Percentiles rank a stretch among this genome's conserved stretches.
Conservation (phyloP, 2,329 filamentous ascomycete species). For the Cladosporium sp. region DNA sequence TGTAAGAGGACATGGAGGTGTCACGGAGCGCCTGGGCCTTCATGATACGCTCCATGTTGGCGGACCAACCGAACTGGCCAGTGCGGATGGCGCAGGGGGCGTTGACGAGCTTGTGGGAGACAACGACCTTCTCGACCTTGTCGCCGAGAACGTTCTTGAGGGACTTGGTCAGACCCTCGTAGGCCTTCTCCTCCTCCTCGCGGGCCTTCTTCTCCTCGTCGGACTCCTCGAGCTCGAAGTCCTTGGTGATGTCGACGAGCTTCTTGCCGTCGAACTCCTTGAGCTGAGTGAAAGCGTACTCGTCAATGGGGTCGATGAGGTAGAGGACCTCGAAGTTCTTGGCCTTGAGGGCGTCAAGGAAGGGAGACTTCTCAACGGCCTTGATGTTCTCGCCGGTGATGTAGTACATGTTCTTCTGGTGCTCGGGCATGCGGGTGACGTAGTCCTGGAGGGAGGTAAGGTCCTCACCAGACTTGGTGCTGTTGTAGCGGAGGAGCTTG, state of each 20-base stretch:
- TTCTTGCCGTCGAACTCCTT: slow-evolving; percentile 99
- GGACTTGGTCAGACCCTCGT: slow-evolving; percentile 85
- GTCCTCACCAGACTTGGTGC: slow-evolving; percentile 98
- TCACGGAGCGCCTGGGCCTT: slow-evolving; percentile 99
- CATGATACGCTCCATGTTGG: slow-evolving; percentile 99
- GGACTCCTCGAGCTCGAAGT: slow-evolving; percentile 99
- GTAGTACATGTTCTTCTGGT: slow-evolving; percentile 99
- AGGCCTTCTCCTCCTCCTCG: slow-evolving; percentile 98
- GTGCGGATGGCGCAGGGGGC: slow-evolving; percentile 98
- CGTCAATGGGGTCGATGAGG: slow-evolving; percentile 98
- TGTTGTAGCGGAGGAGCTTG: slow-evolving; percentile 98
- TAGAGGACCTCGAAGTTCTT: slow-evolving; percentile 99
- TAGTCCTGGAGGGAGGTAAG: slow-evolving; percentile 93
- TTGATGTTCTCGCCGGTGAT: slow-evolving; percentile 99
- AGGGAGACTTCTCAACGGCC: slow-evolving; percentile 95
- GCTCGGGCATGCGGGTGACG: slow-evolving; percentile 97
- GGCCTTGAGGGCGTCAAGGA: slow-evolving; percentile 96
- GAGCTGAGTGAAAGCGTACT: slow-evolving; percentile 99
- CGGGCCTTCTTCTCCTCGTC: slow-evolving; percentile 98
- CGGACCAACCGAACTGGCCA: slow-evolving; percentile 99
- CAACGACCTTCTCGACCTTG: slow-evolving; percentile 99
- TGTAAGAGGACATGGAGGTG: slow-evolving; percentile 99
- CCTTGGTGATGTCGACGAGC: slow-evolving; percentile 99
- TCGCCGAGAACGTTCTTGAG: slow-evolving; percentile 99
- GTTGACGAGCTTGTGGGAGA: slow-evolving; percentile 93